Evolutionary conservation across 2,329 filamentous ascomycete genomes (phyloP), one percentile per base, ranked within the genome.

Genomic region (Xylariaceae sp.): DNA sequence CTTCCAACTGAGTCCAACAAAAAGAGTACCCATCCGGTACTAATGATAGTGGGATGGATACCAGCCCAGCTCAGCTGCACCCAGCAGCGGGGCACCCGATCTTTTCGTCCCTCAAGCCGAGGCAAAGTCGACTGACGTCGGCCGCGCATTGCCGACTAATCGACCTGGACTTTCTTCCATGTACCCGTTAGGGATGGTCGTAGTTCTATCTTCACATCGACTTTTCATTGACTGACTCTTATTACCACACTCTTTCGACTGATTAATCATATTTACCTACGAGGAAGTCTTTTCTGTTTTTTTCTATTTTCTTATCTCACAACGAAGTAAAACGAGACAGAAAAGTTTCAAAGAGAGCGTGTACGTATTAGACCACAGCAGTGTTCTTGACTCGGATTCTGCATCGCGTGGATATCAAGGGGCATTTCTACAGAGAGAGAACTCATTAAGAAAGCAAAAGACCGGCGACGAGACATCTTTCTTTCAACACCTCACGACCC

Each of bases 21-120:
- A 1, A 23, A 4, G 0, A 5, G 5, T 23, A 23, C 23, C 5
- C 1, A 4, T 1, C 1, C 4, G 1, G 23, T 30, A 30, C 23
- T 30, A 30, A 30, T 6, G 4, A 30, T 30, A 30, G 23, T 30
- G 23, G 23, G 23, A 30, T 4, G 23, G 23, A 30, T 30, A 30
- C 23, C 4, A 5, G 4, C 23, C 23, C 23, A 30, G 23, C 23
- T 5, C 23, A 30, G 23, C 23, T 30, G 23, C 23, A 30, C 6
- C 4, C 23, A 30, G 23, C 23, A 30, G 23, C 23, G 23, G 23
- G 23, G 23, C 23, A 30, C 23, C 23, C 23, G 23, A 30, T 30
- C 23, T 30, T 30, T 30, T 30, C 23, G 23, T 42, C 37, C 37
- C 13, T 42, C 13, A 13, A 45, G 42, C 42, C 42, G 42, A 45